phyloP scores from a whole-genome alignment of 2,329 filamentous ascomycete species.

The Rosellinia necatrix region DNA sequence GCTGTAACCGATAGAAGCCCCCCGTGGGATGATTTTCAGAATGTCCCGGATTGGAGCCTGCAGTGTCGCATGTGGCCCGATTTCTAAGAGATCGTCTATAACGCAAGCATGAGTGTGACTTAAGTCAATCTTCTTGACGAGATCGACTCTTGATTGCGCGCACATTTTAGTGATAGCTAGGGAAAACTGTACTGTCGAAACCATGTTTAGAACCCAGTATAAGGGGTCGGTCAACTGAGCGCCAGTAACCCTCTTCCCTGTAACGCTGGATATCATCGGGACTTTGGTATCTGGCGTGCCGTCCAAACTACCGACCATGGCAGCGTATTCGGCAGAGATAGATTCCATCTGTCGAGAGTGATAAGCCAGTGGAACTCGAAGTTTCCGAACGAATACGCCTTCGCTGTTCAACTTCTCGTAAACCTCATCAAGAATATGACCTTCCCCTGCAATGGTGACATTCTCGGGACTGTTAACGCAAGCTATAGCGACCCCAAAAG shows the following conservation, averaged over 20 bases:
- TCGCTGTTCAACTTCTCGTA: not conserved
- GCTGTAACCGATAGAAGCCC: not conserved
- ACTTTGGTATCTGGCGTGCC: too few relatives aligned
- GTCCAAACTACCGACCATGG: not conserved
- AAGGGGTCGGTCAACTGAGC: not conserved
- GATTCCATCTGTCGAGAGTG: constrained; percentile 43
- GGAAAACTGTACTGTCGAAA: not conserved
- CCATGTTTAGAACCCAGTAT: not conserved
- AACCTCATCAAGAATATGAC: constrained; percentile 29
- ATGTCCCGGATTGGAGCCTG: not conserved
- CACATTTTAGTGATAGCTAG: not conserved
- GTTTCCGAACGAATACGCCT: constrained; percentile 34
- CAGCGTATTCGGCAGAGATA: constrained; percentile 19
- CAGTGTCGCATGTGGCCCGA: not conserved
- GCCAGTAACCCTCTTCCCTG: not conserved
- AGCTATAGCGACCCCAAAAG: constrained; percentile 32
- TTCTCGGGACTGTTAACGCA: constrained; percentile 41
- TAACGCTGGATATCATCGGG: not conserved
- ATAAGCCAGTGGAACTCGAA: constrained; percentile 40
- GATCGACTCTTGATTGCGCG: not conserved
- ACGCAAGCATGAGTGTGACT: not conserved
- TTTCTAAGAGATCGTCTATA: not conserved
- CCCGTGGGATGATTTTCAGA: not conserved
- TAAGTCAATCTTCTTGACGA: too few relatives aligned
- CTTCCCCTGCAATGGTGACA: constrained; percentile 42